phyloP scores from a whole-genome alignment of 495 filamentous ascomycete species.

The Rhypophila decipiens region DNA sequence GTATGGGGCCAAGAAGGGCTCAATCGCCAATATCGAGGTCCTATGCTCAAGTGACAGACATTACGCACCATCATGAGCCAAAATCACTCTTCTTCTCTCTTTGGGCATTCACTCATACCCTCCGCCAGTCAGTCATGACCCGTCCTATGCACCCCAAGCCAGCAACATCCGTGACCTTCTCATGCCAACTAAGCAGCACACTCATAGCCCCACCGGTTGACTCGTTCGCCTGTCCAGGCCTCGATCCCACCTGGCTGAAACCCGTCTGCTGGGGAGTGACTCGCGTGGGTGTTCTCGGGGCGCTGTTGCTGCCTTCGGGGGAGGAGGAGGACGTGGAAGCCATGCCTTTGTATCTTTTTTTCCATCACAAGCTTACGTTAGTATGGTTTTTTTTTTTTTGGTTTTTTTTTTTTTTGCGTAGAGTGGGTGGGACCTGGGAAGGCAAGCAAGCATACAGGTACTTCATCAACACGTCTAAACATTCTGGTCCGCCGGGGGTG shows the following conservation, averaged over 20 bases:
- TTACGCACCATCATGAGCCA: no score
- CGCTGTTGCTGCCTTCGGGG: conserved; percentile 14
- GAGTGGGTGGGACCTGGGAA: background rate
- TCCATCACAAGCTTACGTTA: background rate
- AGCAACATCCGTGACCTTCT: conserved; percentile 87
- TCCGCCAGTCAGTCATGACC: conserved; percentile 87
- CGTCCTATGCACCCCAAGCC: conserved; percentile 82
- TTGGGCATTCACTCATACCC: conserved; percentile 50
- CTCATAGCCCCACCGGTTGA: conserved; percentile 85
- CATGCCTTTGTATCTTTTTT: conserved; percentile 85
- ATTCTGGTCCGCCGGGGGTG: conserved; percentile 64
- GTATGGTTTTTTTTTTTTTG: background rate
- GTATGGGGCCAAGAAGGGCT: no score
- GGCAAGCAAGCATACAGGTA: conserved; percentile 61
- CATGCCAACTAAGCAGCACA: conserved; percentile 89
- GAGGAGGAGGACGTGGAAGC: conserved; percentile 30
- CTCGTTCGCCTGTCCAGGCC: conserved; percentile 59
- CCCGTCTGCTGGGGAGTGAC: conserved; percentile 74
- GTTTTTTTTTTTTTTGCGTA: background rate
- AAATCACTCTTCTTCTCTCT: background rate
- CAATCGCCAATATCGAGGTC: no score
- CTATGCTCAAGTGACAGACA: no score
- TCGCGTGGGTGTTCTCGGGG: conserved; percentile 35
- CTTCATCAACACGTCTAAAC: conserved; percentile 69
- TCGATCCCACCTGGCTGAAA: conserved; percentile 73